Percentiles rank a stretch among this genome's conserved stretches.
Conservation (phyloP, 257 asterid species). For the Solanum clarkiae region DNA sequence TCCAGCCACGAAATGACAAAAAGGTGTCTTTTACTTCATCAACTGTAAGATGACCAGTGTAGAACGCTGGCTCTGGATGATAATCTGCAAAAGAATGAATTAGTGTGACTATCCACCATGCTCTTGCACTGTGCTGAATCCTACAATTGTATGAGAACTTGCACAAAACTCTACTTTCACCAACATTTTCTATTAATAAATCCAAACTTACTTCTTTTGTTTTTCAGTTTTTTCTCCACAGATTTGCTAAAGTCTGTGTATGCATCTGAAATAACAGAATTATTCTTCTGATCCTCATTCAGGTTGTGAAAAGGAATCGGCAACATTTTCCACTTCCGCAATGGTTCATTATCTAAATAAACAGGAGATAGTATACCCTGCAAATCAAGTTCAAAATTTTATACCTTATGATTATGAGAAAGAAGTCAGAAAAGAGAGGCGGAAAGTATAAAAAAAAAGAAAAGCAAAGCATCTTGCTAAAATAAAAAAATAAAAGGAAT, state of each 20-base stretch:
- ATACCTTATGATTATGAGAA: background rate
- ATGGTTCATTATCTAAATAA: constrained; percentile 44
- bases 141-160: background rate
- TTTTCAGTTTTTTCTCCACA: constrained; percentile 7
- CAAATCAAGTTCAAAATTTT: constrained; percentile 12
- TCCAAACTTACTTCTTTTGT: constrained; percentile 24
- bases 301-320: constrained; percentile 55
- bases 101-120: background rate
- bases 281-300: constrained; percentile 26
- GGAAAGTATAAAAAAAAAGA: background rate
- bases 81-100: constrained; percentile 23
- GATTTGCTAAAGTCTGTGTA: background rate
- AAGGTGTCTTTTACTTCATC: constrained; percentile 57
- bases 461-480: background rate
- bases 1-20: constrained; percentile 78
- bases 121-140: background rate
- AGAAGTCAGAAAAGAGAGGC: background rate
- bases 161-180: background rate
- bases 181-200: background rate
- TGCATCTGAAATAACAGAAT: constrained; percentile 24
- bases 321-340: constrained; percentile 66
- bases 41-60: constrained; percentile 45
- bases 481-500: background rate
- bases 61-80: constrained; percentile 55
- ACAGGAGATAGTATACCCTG: constrained; percentile 88